Evolutionary conservation across 371 early-diverging fungal genomes (phyloP).

Genomic region (Parasitella parasitica): DNA sequence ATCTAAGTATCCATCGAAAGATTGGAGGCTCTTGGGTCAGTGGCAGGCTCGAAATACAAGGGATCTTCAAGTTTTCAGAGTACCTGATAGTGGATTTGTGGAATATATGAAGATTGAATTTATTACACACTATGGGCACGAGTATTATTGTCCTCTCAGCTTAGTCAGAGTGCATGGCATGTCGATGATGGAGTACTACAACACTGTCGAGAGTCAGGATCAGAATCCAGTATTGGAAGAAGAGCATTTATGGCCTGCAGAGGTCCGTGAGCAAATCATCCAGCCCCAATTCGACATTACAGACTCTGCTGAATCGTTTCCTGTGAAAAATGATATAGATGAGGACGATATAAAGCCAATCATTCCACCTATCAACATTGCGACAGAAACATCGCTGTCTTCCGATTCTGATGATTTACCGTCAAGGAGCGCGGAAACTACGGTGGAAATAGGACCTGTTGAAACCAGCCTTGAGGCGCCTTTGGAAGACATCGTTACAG

Average conservation of each 20-base stretch:
- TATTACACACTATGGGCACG: conserved; percentile 83
- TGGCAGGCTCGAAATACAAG: conserved; percentile 84
- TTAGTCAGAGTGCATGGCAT: conserved; percentile 87
- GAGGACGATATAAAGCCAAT: conserved; percentile 11
- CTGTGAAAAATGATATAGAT: conserved; percentile 4
- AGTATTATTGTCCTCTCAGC: conserved; percentile 94
- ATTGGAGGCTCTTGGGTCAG: conserved; percentile 81
- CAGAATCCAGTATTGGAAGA: conserved; percentile 30
- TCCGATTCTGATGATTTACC: neutral
- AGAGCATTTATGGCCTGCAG: conserved; percentile 43
- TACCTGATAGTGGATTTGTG: conserved; percentile 71
- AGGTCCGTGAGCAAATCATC: conserved; percentile 38
- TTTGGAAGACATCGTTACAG: neutral
- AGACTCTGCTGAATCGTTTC: conserved; percentile 27
- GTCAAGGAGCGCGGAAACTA: neutral
- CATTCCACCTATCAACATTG: conserved; percentile 14
- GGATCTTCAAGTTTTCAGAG: conserved; percentile 81
- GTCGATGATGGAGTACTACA: conserved; percentile 88
- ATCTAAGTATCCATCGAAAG: conserved; percentile 81
- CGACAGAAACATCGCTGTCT: neutral
- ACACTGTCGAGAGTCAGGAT: conserved; percentile 60
- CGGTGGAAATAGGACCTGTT: neutral
- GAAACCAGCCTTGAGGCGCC: neutral
- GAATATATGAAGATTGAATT: conserved; percentile 91
- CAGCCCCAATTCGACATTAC: conserved; percentile 29